phyloP scores from a whole-genome alignment of 1,284 basidiomycete species.

The Athelia psychrophila region DNA sequence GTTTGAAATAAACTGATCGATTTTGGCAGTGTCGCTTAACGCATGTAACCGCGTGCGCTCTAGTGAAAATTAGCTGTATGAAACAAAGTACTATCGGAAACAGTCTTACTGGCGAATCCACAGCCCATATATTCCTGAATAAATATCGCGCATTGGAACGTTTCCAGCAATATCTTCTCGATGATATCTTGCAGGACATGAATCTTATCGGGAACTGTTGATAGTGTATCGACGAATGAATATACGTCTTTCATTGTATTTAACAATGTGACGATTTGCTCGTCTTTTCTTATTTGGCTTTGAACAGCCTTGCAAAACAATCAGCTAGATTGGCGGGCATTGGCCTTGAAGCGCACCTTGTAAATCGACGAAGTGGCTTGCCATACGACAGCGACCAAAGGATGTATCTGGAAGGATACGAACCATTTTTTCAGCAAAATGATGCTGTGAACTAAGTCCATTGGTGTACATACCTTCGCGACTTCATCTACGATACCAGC shows the following conservation, averaged over 20 bases:
- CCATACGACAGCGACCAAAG: background rate
- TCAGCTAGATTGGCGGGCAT: background rate
- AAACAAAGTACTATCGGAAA: background rate
- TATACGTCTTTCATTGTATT: constrained; percentile 5
- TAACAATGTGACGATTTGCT: constrained; percentile 3
- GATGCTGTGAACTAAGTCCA: background rate
- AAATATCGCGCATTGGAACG: constrained; percentile 7
- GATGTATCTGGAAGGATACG: background rate
- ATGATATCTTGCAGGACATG: background rate
- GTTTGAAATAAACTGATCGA: background rate
- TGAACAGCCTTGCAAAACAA: constrained; percentile 1
- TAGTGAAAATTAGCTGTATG: background rate
- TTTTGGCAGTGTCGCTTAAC: background rate
- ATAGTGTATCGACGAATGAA: constrained; percentile 1
- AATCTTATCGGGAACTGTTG: constrained; percentile 1
- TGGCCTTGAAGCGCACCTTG: background rate
- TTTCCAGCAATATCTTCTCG: constrained; percentile 1
- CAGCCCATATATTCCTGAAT: constrained; percentile 6
- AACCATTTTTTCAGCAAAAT: background rate
- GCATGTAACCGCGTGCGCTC: background rate
- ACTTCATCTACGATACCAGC: background rate
- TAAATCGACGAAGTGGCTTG: background rate
- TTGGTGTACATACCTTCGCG: background rate
- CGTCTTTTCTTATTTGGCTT: constrained; percentile 2
- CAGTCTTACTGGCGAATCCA: constrained; percentile 5